Evolutionary conservation across 768 basidiomycete genomes (phyloP).

Genomic region (Auricularia cornea): DNA sequence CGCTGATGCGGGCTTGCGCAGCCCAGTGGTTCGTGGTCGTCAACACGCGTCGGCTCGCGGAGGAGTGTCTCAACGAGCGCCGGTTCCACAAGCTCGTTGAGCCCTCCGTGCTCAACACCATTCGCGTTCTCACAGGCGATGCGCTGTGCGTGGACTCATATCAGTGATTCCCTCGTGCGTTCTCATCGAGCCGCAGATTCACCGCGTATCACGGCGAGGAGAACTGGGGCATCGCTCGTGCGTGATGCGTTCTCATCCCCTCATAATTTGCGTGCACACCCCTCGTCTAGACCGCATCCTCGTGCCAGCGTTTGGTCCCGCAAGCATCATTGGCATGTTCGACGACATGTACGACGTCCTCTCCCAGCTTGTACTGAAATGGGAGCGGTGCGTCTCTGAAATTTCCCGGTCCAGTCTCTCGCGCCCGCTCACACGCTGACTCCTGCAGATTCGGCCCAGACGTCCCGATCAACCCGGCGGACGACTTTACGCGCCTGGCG

Average conservation of each 20-base stretch:
- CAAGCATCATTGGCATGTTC: constrained; percentile 37
- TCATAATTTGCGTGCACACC: background rate
- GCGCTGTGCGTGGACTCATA: background rate
- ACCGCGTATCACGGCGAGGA: constrained; percentile 32
- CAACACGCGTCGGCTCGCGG: background rate
- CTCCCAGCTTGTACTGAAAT: constrained; percentile 36
- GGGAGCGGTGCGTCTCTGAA: constrained; percentile 27
- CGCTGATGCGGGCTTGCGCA: no score
- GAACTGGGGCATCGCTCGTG: constrained; percentile 42
- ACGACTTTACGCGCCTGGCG: constrained; percentile 41
- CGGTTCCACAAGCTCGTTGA: background rate
- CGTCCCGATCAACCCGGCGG: constrained; percentile 32
- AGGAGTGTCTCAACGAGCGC: background rate
- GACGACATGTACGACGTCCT: constrained; percentile 40
- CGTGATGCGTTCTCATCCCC: constrained; percentile 7
- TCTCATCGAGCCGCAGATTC: background rate
- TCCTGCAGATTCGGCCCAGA: constrained; percentile 36
- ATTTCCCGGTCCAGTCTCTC: no score
- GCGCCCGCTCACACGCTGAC: no score
- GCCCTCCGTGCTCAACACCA: background rate
- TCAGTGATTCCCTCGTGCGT: no score
- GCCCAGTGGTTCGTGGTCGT: no score
- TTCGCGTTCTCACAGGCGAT: background rate
- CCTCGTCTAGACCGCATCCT: constrained; percentile 24
- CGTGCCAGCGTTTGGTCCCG: constrained; percentile 35